Percentiles rank a stretch among this genome's conserved stretches.
Evolutionary conservation across 345 rosid genomes (phyloP).

Genomic region (Tarenaya hassleriana): DNA sequence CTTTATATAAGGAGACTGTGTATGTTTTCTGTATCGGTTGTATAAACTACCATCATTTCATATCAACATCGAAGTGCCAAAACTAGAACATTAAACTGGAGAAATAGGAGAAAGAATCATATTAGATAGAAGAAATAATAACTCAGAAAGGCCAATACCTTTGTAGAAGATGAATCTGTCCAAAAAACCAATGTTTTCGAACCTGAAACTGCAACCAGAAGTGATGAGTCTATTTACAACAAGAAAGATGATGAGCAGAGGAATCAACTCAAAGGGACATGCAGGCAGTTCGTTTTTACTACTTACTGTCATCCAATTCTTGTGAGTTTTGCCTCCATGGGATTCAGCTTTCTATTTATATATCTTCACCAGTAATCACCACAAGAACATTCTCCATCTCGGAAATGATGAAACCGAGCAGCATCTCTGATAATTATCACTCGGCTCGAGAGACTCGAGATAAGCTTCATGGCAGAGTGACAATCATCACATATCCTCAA

Average conservation of each 20-base stretch:
- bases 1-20: slow-evolving; percentile 5
- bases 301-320: neutral
- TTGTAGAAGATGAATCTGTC: too few species aligned
- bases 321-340: neutral
- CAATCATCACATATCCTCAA: slow-evolving; percentile 87
- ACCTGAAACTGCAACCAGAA: neutral
- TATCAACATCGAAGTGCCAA: slow-evolving; percentile 9
- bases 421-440: slow-evolving; percentile 66
- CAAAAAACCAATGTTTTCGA: neutral
- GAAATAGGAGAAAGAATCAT: too few species aligned
- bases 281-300: too few species aligned
- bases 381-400: slow-evolving; percentile 62
- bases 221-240: slow-evolving; percentile 9
- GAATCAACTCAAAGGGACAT: neutral
- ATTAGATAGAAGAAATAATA: too few species aligned
- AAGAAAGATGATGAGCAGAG: neutral
- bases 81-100: too few species aligned
- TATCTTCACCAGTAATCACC: slow-evolving; percentile 37
- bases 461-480: slow-evolving; percentile 69
- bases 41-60: slow-evolving; percentile 5
- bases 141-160: too few species aligned
- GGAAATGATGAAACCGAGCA: slow-evolving; percentile 74
- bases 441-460: slow-evolving; percentile 52
- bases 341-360: slow-evolving; percentile 4
- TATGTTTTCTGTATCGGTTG: slow-evolving; percentile 20